These are phyloP conservation scores for Starmera dryadoides DNA, from an alignment of 805 yeast genomes.

Conservation along the genomic window DNA sequence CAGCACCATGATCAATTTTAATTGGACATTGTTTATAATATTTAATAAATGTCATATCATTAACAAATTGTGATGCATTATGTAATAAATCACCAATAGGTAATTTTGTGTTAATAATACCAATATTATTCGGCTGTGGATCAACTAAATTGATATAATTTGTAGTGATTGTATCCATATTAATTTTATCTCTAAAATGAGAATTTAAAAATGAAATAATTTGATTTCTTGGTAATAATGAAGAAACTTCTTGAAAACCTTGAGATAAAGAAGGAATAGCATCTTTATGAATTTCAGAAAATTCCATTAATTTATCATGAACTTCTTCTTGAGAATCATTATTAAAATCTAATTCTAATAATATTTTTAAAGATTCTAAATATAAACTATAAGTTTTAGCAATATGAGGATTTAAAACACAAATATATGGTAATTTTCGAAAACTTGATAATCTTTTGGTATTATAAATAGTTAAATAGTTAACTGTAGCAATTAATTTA, in stretches of 20 bases:
- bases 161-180: slow-evolving; percentile 80
- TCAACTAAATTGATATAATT: slow-evolving; percentile 68
- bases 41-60: slow-evolving; percentile 75
- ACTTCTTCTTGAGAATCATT: slow-evolving; percentile 42
- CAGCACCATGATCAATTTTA: slow-evolving; percentile 46
- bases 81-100: slow-evolving; percentile 56
- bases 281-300: slow-evolving; percentile 75
- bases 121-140: slow-evolving; percentile 44
- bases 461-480: slow-evolving; percentile 49
- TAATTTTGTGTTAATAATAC: slow-evolving; percentile 59
- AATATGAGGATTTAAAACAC: slow-evolving; percentile 80
- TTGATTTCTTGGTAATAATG: slow-evolving; percentile 35
- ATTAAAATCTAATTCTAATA: slow-evolving; percentile 38
- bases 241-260: slow-evolving; percentile 67
- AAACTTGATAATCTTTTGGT: slow-evolving; percentile 68
- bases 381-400: slow-evolving; percentile 71
- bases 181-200: slow-evolving; percentile 77
- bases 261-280: slow-evolving; percentile 75
- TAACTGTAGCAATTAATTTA: slow-evolving; percentile 45
- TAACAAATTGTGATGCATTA: slow-evolving; percentile 65
- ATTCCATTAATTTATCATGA: slow-evolving; percentile 43
- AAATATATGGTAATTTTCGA: slow-evolving; percentile 73
- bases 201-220: slow-evolving; percentile 60
- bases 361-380: slow-evolving; percentile 54
- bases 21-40: slow-evolving; percentile 70